A percentile compares a stretch with the other conserved stretches of the same genome.
phyloP scores from a whole-genome alignment of 2,329 filamentous ascomycete species.

The Cladophialophora psammophila region DNA sequence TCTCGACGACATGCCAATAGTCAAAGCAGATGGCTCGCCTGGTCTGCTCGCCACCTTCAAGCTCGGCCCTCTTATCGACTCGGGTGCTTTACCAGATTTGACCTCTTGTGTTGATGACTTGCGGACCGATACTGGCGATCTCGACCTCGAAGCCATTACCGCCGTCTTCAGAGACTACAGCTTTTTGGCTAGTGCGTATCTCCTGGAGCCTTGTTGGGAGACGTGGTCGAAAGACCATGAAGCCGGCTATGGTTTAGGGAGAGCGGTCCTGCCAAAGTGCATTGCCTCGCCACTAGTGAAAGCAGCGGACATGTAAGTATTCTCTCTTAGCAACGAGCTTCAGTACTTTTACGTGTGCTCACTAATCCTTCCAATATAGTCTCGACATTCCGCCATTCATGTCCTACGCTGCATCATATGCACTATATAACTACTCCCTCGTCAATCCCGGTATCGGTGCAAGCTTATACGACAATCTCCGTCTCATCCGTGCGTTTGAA shows the following conservation, averaged over 20 bases:
- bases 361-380: slow-evolving; percentile 48
- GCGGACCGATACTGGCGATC: slow-evolving; percentile 50
- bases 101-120: slow-evolving; percentile 76
- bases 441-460: slow-evolving; percentile 56
- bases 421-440: slow-evolving; percentile 69
- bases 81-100: slow-evolving; percentile 75
- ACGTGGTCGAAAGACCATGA: slow-evolving; percentile 65
- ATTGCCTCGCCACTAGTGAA: slow-evolving; percentile 83
- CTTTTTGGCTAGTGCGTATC: slow-evolving; percentile 86
- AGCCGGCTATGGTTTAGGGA: slow-evolving; percentile 78
- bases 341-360: slow-evolving; percentile 17
- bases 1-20: slow-evolving; percentile 79
- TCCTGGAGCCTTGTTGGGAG: slow-evolving; percentile 90
- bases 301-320: slow-evolving; percentile 83
- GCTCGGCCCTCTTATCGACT: slow-evolving; percentile 76
- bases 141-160: slow-evolving; percentile 80
- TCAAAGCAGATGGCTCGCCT: slow-evolving; percentile 73
- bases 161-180: slow-evolving; percentile 91
- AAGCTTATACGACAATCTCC: slow-evolving; percentile 66
- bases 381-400: slow-evolving; percentile 88
- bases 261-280: slow-evolving; percentile 74
- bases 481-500: slow-evolving; percentile 90
- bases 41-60: slow-evolving; percentile 77
- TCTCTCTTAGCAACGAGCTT: not conserved
- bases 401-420: slow-evolving; percentile 75